These are phyloP conservation scores for Fusarium graminum DNA, from an alignment of 2,329 filamentous ascomycete genomes.

Conservation along the genomic window DNA sequence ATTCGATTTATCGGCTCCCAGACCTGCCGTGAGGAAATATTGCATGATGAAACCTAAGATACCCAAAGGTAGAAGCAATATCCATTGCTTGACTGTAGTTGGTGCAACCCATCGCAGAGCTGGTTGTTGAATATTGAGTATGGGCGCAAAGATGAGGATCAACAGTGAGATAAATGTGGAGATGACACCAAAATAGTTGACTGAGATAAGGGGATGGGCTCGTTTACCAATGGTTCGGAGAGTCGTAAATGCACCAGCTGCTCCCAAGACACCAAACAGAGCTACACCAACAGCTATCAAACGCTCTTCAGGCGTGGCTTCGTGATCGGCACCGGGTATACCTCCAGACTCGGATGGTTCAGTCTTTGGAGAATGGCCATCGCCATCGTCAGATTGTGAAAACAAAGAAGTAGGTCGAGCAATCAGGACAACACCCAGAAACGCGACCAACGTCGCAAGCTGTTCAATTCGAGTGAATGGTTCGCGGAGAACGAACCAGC, in stretches of 20 bases:
- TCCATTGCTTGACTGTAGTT: constrained; percentile 68
- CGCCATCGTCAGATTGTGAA: constrained; percentile 35
- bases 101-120: constrained; percentile 60
- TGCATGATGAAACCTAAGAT: constrained; percentile 85
- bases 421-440: constrained; percentile 86
- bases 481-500: constrained; percentile 79
- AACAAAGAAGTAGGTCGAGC: constrained; percentile 76
- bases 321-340: constrained; percentile 53
- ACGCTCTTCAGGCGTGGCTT: constrained; percentile 71
- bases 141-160: constrained; percentile 67
- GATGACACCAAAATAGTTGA: constrained; percentile 84
- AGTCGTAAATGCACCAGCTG: constrained; percentile 78
- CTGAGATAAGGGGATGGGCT: constrained; percentile 84
- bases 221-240: constrained; percentile 85
- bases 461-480: constrained; percentile 84
- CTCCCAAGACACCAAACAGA: constrained; percentile 81
- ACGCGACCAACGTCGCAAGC: constrained; percentile 78
- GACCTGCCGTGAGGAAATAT: constrained; percentile 82
- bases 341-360: constrained; percentile 31
- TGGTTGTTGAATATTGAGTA: constrained; percentile 61
- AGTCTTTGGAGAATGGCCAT: constrained; percentile 36
- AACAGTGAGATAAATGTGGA: constrained; percentile 76
- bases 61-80: constrained; percentile 75
- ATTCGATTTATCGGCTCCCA: constrained; percentile 77
- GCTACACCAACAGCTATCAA: constrained; percentile 78